Base-by-base conservation (phyloP, 2,329 filamentous ascomycete genomes). In the Nothophoma quercina region DNA sequence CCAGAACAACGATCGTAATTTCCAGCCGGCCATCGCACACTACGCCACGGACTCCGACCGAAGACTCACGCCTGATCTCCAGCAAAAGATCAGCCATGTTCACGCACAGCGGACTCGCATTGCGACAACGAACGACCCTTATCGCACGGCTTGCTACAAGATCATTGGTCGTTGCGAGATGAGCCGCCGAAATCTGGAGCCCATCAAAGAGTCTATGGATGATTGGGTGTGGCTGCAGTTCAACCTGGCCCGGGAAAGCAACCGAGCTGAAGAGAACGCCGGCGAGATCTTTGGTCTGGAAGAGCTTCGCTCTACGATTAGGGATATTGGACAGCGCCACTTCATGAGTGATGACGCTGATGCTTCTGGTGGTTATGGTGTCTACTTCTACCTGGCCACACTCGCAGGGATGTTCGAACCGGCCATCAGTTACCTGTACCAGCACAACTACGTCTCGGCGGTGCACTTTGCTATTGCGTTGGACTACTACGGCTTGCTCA, bases 141-240 rank as follows among this genome's bases (percentile, higher is more conserved):
- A 96, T 78, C 88, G 92, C 46, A 93, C 96, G 86, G 93, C 93
- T 39, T 97, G 95, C 74, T 98, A 98, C 82, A 98, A 99, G 81
- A 88, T 99, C 56, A 89, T 99, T 64, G 95, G 96, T 36, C 91
- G 85, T 41, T 88, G 85, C 67, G 85, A 88, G 58, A 76, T 88
- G 52, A 78, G 75, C 39, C 79, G 80, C 34, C 79, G 84, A 47
- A 84, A 77, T 53, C 73, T 88, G 28, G 84, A 86, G 35, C 76
- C 78, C 4, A 79, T 88, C 55, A 82, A 78, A 33, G 83, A 84
- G 66, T 81, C 79, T 26, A 83, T 87, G 64, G 85, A 87, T 62
- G 85, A 88, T 62, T 88, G 85, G 85, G 79, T 86, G 57, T 88
- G 85, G 85, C 68, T 88, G 51, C 85, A 88, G 56, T 87, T 88